These are phyloP conservation scores for Phycomyces blakesleeanus DNA, from an alignment of 192 early-diverging fungal species.

Conservation along the genomic window DNA sequence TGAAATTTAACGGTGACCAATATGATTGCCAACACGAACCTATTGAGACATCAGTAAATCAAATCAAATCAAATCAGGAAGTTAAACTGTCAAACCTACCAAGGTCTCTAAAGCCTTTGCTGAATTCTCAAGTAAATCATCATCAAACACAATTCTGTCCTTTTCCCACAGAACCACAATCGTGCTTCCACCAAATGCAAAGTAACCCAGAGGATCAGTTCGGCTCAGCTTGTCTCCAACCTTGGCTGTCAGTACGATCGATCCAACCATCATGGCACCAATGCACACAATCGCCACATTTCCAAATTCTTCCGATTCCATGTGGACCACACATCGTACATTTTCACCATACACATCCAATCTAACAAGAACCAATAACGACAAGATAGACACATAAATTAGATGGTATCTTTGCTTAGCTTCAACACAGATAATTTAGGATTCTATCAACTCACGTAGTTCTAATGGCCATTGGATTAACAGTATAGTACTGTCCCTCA, in stretches of 20 bases:
- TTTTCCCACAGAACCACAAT: constrained; percentile 67
- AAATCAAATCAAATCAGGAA: too few species aligned
- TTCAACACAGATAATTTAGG: not conserved
- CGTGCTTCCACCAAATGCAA: constrained; percentile 79
- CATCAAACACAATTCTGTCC: constrained; percentile 58
- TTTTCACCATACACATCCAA: constrained; percentile 85
- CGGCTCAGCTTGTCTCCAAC: constrained; percentile 41
- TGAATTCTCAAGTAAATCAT: constrained; percentile 65
- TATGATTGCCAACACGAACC: constrained; percentile 19
- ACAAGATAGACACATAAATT: constrained; percentile 70
- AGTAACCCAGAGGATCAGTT: constrained; percentile 78
- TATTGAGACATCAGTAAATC: too few species aligned
- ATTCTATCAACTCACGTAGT: constrained; percentile 25
- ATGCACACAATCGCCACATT: constrained; percentile 65
- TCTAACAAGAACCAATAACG: constrained; percentile 50
- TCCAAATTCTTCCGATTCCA: constrained; percentile 65
- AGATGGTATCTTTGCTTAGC: too few species aligned
- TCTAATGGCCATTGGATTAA: constrained; percentile 84
- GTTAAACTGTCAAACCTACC: constrained; percentile 35
- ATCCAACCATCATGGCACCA: constrained; percentile 87
- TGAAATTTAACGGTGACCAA: not conserved
- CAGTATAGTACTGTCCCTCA: constrained; percentile 72
- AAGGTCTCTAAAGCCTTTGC: constrained; percentile 66
- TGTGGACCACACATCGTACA: constrained; percentile 58
- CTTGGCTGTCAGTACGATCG: constrained; percentile 55